Percentiles rank a stretch among this genome's conserved stretches.
Conservation (phyloP, 768 basidiomycete species). For the Hebeloma cylindrosporum region DNA sequence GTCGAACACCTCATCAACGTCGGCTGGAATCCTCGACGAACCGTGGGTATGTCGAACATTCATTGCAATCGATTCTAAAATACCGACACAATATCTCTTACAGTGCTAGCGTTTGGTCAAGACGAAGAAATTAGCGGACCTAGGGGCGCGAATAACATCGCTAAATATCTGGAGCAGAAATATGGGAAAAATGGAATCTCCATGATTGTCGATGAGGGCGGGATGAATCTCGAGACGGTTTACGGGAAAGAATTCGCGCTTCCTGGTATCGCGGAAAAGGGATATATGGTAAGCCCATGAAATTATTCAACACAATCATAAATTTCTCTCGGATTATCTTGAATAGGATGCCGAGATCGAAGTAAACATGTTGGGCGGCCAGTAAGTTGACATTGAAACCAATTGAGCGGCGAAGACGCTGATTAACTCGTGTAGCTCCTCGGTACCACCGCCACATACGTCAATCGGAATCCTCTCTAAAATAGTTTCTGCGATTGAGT, state of each 20-base stretch:
- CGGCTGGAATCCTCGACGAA: conserved; percentile 27
- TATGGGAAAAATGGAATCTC: conserved; percentile 30
- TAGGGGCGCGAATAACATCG: conserved; percentile 28
- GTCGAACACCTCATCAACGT: conserved; percentile 26
- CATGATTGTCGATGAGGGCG: conserved; percentile 36
- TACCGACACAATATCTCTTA: neutral
- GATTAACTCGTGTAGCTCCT: conserved; percentile 20
- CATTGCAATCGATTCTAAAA: neutral
- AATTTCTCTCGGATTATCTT: neutral
- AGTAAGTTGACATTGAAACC: too few species aligned
- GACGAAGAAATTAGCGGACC: conserved; percentile 35
- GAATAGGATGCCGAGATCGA: conserved; percentile 27
- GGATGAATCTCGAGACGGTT: conserved; percentile 25
- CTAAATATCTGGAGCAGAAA: conserved; percentile 18
- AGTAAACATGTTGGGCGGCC: conserved; percentile 32
- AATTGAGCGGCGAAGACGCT: too few species aligned
- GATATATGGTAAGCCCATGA: conserved; percentile 23
- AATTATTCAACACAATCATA: neutral
- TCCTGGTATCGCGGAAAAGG: conserved; percentile 34
- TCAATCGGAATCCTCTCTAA: conserved; percentile 34
- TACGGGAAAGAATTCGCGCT: conserved; percentile 29
- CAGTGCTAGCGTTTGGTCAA: conserved; percentile 34
- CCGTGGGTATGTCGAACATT: conserved; percentile 18
- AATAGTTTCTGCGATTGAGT: conserved; percentile 31
- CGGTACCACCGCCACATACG: conserved; percentile 27